These are phyloP conservation scores for Fraxinus velutina DNA, from an alignment of 305 asterid genomes.

Conservation along the genomic window DNA sequence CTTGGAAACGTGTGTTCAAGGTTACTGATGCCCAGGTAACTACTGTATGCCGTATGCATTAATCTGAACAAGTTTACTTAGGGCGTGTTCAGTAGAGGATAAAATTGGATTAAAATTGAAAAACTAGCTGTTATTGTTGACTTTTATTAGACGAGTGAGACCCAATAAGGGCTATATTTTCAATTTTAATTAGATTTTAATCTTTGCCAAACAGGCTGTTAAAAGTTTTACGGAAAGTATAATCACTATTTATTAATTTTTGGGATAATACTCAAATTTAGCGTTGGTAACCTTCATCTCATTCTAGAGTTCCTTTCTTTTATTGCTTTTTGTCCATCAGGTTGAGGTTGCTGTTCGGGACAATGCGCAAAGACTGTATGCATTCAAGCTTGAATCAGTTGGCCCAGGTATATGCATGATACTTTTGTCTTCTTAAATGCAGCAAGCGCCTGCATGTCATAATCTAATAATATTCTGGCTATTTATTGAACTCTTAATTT, in stretches of 20 bases:
- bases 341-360: slow-evolving; percentile 95
- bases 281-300: slow-evolving; percentile 1
- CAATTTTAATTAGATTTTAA: too few species aligned
- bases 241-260: neutral
- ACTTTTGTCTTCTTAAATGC: slow-evolving; percentile 10
- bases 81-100: too few species aligned
- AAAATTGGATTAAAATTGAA: too few species aligned
- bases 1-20: slow-evolving; percentile 98
- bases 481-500: neutral
- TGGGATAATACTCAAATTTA: slow-evolving; percentile 1
- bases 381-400: slow-evolving; percentile 54
- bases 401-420: slow-evolving; percentile 51
- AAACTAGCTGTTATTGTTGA: too few species aligned
- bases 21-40: slow-evolving; percentile 88
- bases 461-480: slow-evolving; percentile 11
- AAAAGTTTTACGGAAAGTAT: neutral
- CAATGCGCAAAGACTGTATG: slow-evolving; percentile 81
- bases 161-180: too few species aligned
- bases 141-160: too few species aligned
- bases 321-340: slow-evolving; percentile 35
- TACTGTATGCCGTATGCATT: slow-evolving; percentile 1
- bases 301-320: slow-evolving; percentile 13
- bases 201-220: too few species aligned
- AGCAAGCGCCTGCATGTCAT: neutral
- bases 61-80: slow-evolving; percentile 6